Conservation (phyloP, 163 green algal genomes). For the Smithsoniella earleae region DNA sequence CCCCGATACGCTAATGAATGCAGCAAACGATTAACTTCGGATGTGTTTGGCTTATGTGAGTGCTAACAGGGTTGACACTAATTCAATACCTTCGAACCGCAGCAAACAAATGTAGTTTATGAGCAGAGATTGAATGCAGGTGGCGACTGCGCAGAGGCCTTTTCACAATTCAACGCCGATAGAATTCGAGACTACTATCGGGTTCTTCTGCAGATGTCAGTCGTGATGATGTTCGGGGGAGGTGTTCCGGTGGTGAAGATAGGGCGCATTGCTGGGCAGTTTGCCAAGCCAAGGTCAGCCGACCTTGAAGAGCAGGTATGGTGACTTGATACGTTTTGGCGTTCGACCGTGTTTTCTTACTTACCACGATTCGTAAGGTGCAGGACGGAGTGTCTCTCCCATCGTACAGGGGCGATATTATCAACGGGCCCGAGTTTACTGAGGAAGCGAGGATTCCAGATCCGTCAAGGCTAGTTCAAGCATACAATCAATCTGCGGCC, state of each 20-base stretch:
- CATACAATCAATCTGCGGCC: constrained; percentile 95
- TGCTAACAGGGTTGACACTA: too few relatives aligned
- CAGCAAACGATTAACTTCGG: too few relatives aligned
- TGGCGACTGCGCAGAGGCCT: constrained; percentile 94
- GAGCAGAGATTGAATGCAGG: too few relatives aligned
- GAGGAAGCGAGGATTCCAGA: constrained; percentile 75
- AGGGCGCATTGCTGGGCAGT: constrained; percentile 92
- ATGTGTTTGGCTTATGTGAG: too few relatives aligned
- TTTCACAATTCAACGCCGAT: constrained; percentile 91
- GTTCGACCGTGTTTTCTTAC: too few relatives aligned
- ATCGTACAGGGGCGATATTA: constrained; percentile 94
- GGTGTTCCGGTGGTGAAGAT: constrained; percentile 95
- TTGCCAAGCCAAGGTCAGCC: constrained; percentile 83
- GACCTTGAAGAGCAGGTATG: constrained; percentile 30
- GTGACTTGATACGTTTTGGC: too few relatives aligned
- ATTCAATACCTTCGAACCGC: too few relatives aligned
- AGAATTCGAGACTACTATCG: constrained; percentile 84
- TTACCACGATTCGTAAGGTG: too few relatives aligned
- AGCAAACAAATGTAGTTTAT: too few relatives aligned
- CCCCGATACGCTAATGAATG: too few relatives aligned
- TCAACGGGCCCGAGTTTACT: constrained; percentile 92
- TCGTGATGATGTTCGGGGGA: constrained; percentile 92
- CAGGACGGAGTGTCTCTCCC: constrained; percentile 66
- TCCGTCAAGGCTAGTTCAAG: constrained; percentile 74
- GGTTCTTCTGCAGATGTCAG: constrained; percentile 80